Evolutionary conservation across 2,329 filamentous ascomycete species (phyloP), one percentile per base, ranked within the genome.

Genomic region (Chrysoporthe austroafricana): DNA sequence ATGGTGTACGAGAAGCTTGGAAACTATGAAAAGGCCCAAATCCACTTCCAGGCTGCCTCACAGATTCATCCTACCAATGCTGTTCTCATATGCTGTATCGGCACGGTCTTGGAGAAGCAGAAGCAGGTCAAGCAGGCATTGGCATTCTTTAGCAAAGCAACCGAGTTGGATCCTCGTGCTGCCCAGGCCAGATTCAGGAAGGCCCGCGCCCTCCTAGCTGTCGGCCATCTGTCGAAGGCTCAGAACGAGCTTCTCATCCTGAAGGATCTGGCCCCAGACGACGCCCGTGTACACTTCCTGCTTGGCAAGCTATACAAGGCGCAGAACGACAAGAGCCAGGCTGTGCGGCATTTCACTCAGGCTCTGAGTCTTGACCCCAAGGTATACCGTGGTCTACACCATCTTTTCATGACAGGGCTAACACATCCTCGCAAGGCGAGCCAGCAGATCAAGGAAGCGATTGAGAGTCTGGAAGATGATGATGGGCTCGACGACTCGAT

Each of bases 351-450:
- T 78, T 97, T 97, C 77, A 99, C 96, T 7, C 95, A 94, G 77
- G 96, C 96, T 21, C 83, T 98, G 75, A 97, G 97, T 79, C 82
- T 99, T 75, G 96, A 99, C 83, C 96, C 95, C 42, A 98, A 98
- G 90, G 95, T 96, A 83, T 76, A 84, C 77, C 21, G 9, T 13
- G 3, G 57, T 60, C 58, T 21, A 18, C 1, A 3, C 39, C 18
- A 59, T n/a, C 21, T 44, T n/a, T 21, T 59, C 18, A 8, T 32
- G 32, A 18, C n/a, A 26, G 8, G 13, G 39, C 46, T 42, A 43
- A 65, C 68, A 64, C 65, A 2, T 36, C 34, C 7, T 21, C 64
- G 16, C 72, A 97, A 97, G 94, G 93, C 95, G 73, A 94, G 93
- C 72, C 91, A 92, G 71, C 91, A 94, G 78, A 97, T 99, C 79